phyloP scores from a whole-genome alignment of 371 early-diverging fungal species.

The Mucor saturninus region DNA sequence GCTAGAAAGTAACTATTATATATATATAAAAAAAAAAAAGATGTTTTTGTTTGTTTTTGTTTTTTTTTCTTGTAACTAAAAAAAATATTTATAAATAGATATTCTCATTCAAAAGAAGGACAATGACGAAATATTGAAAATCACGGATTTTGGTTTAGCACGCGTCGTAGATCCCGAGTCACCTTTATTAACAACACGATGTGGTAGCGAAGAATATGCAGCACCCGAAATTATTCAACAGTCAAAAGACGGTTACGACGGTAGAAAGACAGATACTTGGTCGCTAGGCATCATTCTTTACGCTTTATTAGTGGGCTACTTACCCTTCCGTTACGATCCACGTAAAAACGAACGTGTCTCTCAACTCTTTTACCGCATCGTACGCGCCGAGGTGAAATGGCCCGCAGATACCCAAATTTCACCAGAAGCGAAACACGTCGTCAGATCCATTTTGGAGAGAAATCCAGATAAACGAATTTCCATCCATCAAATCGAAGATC shows the following conservation, averaged over 20 bases:
- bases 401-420: conserved; percentile 32
- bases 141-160: conserved; percentile 74
- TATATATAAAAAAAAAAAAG: background rate
- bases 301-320: conserved; percentile 56
- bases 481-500: conserved; percentile 36
- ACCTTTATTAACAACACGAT: conserved; percentile 57
- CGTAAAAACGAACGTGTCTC: conserved; percentile 47
- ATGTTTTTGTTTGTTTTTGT: background rate
- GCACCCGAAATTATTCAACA: conserved; percentile 85
- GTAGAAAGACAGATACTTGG: conserved; percentile 74
- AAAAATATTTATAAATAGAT: conserved; percentile 15
- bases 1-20: conserved; percentile 66
- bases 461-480: conserved; percentile 44
- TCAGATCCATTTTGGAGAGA: conserved; percentile 41
- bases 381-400: conserved; percentile 51
- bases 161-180: conserved; percentile 50
- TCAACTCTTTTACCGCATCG: conserved; percentile 54
- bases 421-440: conserved; percentile 42
- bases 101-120: conserved; percentile 28
- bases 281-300: conserved; percentile 75
- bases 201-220: conserved; percentile 82
- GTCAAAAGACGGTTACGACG: conserved; percentile 58
- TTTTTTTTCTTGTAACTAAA: background rate
- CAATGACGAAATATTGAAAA: conserved; percentile 51
- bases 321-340: conserved; percentile 60